Percentiles rank a stretch among this genome's conserved stretches.
Evolutionary conservation across 1,284 basidiomycete genomes (phyloP).

Genomic region (Cryptococcus amylolentus): DNA sequence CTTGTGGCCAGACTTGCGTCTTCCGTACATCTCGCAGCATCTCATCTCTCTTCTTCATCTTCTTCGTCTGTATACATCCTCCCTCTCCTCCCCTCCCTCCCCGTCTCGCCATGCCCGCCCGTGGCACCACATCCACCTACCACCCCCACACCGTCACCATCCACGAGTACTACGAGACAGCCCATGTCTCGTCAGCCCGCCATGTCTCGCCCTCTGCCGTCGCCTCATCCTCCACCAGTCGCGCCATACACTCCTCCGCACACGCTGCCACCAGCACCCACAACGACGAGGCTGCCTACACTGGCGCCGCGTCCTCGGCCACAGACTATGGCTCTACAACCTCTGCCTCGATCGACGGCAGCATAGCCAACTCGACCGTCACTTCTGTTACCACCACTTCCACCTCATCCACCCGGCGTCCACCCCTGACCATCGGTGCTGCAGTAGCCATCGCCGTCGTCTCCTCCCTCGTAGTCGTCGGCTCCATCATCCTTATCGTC

Average conservation of each 20-base stretch:
- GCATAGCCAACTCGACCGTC: background rate
- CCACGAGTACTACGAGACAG: too few relatives aligned
- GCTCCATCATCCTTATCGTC: background rate
- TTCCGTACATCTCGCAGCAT: too few relatives aligned
- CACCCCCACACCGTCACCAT: background rate
- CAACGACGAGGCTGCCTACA: too few relatives aligned
- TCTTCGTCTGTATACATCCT: background rate
- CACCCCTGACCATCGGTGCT: background rate
- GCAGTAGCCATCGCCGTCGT: conserved; percentile 2
- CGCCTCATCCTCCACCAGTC: background rate
- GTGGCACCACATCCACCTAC: background rate
- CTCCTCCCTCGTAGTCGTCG: conserved; percentile 2
- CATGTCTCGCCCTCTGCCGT: background rate
- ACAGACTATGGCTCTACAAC: too few relatives aligned
- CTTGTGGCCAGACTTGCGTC: too few relatives aligned
- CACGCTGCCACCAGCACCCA: background rate
- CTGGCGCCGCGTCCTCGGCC: too few relatives aligned
- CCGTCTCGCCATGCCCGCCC: background rate
- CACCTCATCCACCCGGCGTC: background rate
- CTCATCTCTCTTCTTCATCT: background rate
- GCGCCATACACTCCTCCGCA: background rate
- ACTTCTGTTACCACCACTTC: background rate
- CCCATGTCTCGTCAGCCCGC: background rate
- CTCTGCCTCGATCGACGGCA: too few relatives aligned
- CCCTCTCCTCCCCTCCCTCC: background rate